Evolutionary conservation across 768 basidiomycete species (phyloP).

Genomic region (Amyloporia xantha): DNA sequence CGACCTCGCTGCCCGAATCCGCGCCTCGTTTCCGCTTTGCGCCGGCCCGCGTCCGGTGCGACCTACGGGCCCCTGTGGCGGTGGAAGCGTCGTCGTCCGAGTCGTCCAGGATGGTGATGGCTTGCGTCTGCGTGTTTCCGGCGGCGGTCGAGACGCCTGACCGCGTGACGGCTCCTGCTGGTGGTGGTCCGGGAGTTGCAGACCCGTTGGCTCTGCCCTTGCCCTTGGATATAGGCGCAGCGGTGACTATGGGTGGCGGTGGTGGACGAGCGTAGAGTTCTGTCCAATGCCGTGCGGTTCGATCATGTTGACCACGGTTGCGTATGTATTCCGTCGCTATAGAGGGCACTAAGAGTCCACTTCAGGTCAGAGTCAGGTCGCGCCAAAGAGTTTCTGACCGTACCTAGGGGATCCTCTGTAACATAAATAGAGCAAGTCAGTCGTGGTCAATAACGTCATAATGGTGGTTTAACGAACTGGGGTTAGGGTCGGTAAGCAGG

Average conservation of each 20-base stretch:
- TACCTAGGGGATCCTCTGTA: conserved; percentile 68
- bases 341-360: conserved; percentile 54
- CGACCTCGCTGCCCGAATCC: conserved; percentile 3
- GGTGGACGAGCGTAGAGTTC: conserved; percentile 56
- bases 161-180: not conserved
- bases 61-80: not conserved
- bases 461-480: conserved; percentile 48
- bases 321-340: conserved; percentile 66
- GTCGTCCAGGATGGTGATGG: conserved; percentile 22
- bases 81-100: conserved; percentile 17
- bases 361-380: no score
- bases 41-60: not conserved
- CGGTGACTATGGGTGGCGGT: conserved; percentile 27
- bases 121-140: conserved; percentile 4
- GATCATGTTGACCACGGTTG: conserved; percentile 66
- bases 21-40: conserved; percentile 19
- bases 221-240: conserved; percentile 4
- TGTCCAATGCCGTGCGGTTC: conserved; percentile 75
- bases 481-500: conserved; percentile 90
- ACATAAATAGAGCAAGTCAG: conserved; percentile 6
- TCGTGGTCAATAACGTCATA: not conserved
- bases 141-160: conserved; percentile 2
- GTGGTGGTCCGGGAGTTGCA: not conserved
- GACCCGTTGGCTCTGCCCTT: conserved; percentile 13
- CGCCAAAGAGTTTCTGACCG: conserved; percentile 9